Conservation (phyloP, 768 basidiomycete genomes). For the Lentinula raphanica region DNA sequence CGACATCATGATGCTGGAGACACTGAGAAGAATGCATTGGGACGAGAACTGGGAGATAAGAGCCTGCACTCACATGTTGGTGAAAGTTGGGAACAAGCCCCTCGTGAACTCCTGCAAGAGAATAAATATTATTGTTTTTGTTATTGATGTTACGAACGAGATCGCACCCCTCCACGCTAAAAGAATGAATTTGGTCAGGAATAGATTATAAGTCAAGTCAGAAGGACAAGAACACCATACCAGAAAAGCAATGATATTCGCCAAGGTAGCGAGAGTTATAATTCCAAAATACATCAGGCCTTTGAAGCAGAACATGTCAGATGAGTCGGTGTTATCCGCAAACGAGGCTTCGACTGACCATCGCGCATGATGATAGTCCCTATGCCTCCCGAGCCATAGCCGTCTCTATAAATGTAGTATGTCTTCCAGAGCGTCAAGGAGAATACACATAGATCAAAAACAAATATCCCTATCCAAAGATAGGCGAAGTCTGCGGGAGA, state of each 20-base stretch:
- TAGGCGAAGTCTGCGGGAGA: background rate
- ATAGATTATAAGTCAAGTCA: background rate
- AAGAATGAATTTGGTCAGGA: too few relatives aligned
- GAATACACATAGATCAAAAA: background rate
- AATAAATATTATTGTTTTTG: background rate
- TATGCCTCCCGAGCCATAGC: background rate
- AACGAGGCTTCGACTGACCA: background rate
- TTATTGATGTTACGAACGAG: background rate
- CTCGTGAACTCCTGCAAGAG: background rate
- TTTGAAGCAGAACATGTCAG: background rate
- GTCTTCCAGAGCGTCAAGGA: constrained; percentile 4
- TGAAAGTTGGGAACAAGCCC: background rate
- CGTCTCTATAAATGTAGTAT: background rate
- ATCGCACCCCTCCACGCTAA: background rate
- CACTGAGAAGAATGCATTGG: too few relatives aligned
- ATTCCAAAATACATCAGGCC: constrained; percentile 1
- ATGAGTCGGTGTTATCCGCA: too few relatives aligned
- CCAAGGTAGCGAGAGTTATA: background rate
- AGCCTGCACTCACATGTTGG: background rate
- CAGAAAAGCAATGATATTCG: constrained; percentile 1
- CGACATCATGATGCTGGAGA: too few relatives aligned
- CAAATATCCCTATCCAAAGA: constrained; percentile 2
- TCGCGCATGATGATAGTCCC: background rate
- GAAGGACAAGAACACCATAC: background rate
- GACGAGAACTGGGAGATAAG: too few relatives aligned